phyloP scores from a whole-genome alignment of 495 filamentous ascomycete genomes.

The Astrothelium macrocarpum region DNA sequence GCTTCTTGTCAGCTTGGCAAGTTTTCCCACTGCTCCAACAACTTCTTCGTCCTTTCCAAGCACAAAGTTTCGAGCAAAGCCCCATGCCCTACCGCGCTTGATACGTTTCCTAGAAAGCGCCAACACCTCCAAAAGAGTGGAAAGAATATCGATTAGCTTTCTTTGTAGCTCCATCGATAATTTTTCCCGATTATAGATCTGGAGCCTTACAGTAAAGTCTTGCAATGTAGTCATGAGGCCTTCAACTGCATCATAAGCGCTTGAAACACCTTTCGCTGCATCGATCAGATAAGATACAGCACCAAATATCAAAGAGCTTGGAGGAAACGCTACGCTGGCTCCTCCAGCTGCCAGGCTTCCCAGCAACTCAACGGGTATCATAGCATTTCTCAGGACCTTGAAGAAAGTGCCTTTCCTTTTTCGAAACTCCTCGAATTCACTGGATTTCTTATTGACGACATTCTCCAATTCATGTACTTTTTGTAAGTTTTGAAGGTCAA shows the following conservation, averaged over 20 bases:
- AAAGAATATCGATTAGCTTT: conserved; percentile 29
- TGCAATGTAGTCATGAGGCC: conserved; percentile 26
- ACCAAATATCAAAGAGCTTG: conserved; percentile 25
- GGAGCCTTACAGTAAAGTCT: conserved; percentile 30
- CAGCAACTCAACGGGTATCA: background rate
- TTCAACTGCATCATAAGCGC: conserved; percentile 26
- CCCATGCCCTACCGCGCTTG: conserved; percentile 24
- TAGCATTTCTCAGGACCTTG: background rate
- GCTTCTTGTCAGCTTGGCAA: conserved; percentile 23
- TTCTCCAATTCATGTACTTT: background rate
- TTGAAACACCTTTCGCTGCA: conserved; percentile 31
- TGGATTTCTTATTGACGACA: background rate
- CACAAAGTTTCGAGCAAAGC: conserved; percentile 23
- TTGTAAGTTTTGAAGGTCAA: background rate
- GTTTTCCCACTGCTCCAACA: conserved; percentile 20
- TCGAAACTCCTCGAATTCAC: background rate
- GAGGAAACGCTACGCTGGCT: conserved; percentile 26
- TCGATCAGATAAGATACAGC: conserved; percentile 27
- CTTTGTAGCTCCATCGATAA: conserved; percentile 24
- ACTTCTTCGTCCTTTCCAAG: conserved; percentile 27
- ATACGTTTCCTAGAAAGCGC: conserved; percentile 27
- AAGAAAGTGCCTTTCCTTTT: background rate
- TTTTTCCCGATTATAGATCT: conserved; percentile 23
- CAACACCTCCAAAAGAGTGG: conserved; percentile 31
- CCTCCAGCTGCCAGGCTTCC: conserved; percentile 20